A percentile compares a stretch with the other conserved stretches of the same genome.
These are phyloP conservation scores for Allantophomopsis cytisporea DNA, from an alignment of 2,329 filamentous ascomycete species.

Conservation along the genomic window DNA sequence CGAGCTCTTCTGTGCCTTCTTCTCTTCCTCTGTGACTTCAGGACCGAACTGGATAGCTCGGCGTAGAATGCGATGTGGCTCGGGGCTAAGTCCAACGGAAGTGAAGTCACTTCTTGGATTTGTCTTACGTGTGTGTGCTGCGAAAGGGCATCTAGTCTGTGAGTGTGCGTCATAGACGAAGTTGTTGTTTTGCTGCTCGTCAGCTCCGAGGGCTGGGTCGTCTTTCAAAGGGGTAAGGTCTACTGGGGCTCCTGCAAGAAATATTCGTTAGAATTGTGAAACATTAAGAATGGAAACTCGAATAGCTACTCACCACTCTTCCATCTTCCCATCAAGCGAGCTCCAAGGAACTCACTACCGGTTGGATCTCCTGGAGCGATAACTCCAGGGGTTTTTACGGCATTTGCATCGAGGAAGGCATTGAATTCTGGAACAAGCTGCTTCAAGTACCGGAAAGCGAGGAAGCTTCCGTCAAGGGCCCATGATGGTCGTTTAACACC, in stretches of 20 bases:
- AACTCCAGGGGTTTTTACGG: conserved; percentile 6
- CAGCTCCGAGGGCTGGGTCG: conserved; percentile 17
- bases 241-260: conserved; percentile 18
- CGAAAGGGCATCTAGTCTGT: conserved; percentile 27
- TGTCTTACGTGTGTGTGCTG: conserved; percentile 31
- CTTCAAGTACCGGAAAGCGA: conserved; percentile 27
- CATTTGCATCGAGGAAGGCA: conserved; percentile 21
- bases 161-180: conserved; percentile 21
- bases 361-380: conserved; percentile 13
- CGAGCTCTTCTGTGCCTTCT: conserved; percentile 11
- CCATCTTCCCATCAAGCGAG: conserved; percentile 29
- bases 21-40: conserved; percentile 22
- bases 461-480: conserved; percentile 29
- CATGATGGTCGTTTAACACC: conserved; percentile 16
- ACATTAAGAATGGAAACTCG: not conserved
- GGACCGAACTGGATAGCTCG: conserved; percentile 29
- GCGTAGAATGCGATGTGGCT: conserved; percentile 24
- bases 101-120: conserved; percentile 25
- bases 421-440: conserved; percentile 31
- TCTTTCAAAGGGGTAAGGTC: conserved; percentile 17
- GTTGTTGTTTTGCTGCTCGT: conserved; percentile 13
- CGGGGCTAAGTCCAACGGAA: conserved; percentile 3
- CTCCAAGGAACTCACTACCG: conserved; percentile 19
- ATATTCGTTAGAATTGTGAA: not conserved
- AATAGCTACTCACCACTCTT: conserved; percentile 13